Conservation (phyloP, 345 rosid species). For the Hypericum perforatum region DNA sequence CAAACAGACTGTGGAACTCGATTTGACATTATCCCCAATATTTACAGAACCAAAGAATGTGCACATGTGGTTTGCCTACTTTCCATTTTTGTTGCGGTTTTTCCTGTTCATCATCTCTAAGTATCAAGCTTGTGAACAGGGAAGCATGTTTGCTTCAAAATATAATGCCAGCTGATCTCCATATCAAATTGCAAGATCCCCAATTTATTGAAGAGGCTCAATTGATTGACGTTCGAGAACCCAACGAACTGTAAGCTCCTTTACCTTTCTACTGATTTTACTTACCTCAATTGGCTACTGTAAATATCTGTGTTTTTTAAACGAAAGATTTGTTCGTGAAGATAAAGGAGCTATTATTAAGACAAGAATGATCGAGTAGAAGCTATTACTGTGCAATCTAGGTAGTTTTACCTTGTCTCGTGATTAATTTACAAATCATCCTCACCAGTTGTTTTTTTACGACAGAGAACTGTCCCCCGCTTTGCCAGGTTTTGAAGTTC, state of each 20-base stretch:
- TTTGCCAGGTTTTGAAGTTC: constrained; percentile 68
- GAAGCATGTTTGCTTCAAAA: constrained; percentile 41
- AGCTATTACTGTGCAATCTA: too few species aligned
- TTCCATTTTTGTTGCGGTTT: constrained; percentile 6
- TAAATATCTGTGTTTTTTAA: too few species aligned
- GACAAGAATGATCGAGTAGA: too few species aligned
- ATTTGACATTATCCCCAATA: too few species aligned
- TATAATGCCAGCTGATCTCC: constrained; percentile 62
- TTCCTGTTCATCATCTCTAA: not conserved
- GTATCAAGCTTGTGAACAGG: constrained; percentile 20
- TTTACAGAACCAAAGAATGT: too few species aligned
- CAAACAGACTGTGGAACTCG: too few species aligned
- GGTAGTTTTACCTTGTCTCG: not conserved
- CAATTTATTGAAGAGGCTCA: constrained; percentile 63
- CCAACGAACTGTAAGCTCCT: constrained; percentile 72
- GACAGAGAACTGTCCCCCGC: constrained; percentile 49
- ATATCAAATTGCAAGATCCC: constrained; percentile 70
- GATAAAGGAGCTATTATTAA: too few species aligned
- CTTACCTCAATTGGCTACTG: too few species aligned
- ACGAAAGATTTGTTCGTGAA: too few species aligned
- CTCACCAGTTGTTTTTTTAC: constrained; percentile 7
- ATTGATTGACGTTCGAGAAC: constrained; percentile 86
- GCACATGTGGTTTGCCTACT: not conserved
- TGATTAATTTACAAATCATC: not conserved
- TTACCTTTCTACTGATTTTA: not conserved